phyloP scores from a whole-genome alignment of 257 asterid genomes.

The Coffea canephora region DNA sequence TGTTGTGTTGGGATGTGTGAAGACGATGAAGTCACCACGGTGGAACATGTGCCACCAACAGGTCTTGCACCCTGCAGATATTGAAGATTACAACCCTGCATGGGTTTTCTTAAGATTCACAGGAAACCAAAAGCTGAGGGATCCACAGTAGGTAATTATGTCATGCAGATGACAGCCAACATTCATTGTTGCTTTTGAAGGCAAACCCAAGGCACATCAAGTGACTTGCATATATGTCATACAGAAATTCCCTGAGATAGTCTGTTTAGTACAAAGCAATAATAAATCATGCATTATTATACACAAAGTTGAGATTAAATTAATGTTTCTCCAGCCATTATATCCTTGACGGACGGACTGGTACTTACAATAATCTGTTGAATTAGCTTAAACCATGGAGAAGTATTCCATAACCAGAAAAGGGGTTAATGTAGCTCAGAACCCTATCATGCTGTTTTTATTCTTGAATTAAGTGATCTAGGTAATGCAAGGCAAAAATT shows the following conservation, averaged over 20 bases:
- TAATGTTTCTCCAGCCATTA: neutral
- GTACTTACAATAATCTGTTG: neutral
- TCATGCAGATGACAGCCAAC: neutral
- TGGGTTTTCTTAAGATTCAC: slow-evolving; percentile 15
- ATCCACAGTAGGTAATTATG: neutral
- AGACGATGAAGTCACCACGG: slow-evolving; percentile 47
- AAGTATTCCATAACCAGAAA: neutral
- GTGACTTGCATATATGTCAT: neutral
- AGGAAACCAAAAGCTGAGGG: slow-evolving; percentile 15
- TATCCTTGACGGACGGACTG: neutral
- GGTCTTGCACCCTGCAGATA: slow-evolving; percentile 51
- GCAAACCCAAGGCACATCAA: neutral
- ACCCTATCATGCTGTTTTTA: neutral
- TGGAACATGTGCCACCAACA: slow-evolving; percentile 44
- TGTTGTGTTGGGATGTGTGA: slow-evolving; percentile 59
- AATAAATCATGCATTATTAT: neutral
- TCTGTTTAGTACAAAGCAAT: neutral
- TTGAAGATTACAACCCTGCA: slow-evolving; percentile 19
- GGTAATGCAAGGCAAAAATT: neutral
- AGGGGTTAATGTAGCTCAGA: neutral
- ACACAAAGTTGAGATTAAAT: neutral
- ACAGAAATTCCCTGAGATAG: neutral
- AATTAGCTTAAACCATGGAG: neutral
- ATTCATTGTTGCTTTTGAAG: slow-evolving; percentile 12
- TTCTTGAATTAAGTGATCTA: neutral